Conservation (phyloP, 345 rosid genomes). For the Euphorbia peplus region DNA sequence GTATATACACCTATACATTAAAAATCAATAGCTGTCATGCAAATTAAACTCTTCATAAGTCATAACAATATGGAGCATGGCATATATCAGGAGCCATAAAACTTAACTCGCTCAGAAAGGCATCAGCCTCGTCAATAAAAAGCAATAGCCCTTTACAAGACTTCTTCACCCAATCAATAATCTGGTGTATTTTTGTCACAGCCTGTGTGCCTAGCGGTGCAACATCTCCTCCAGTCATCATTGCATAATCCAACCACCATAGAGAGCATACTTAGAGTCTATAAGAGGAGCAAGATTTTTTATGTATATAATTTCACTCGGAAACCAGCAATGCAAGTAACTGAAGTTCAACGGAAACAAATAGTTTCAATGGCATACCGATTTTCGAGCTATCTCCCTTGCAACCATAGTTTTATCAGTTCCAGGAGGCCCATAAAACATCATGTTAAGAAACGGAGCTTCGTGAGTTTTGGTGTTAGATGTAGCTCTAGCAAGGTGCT, state of each 20-base stretch:
- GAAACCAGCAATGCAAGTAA: not conserved
- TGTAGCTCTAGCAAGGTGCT: conserved; percentile 87
- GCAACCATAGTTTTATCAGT: conserved; percentile 99
- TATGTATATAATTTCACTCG: not conserved
- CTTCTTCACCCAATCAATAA: conserved; percentile 96
- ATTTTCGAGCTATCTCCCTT: conserved; percentile 85
- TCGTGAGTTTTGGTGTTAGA: conserved; percentile 75
- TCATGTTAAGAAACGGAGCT: conserved; percentile 95
- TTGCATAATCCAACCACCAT: conserved; percentile 92
- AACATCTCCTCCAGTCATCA: conserved; percentile 99
- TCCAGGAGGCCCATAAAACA: conserved; percentile 98
- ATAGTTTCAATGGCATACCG: conserved; percentile 41
- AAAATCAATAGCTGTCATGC: not conserved
- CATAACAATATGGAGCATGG: not conserved
- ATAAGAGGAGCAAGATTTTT: not conserved
- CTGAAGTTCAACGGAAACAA: not conserved
- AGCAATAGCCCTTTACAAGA: conserved; percentile 79
- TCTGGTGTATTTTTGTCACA: conserved; percentile 91
- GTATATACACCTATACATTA: too few relatives aligned
- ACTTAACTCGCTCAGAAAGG: conserved; percentile 93
- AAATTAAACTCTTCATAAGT: too few relatives aligned
- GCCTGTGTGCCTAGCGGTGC: conserved; percentile 90
- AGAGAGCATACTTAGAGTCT: conserved; percentile 16
- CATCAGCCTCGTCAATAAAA: conserved; percentile 97
- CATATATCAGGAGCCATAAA: not conserved